A percentile compares a stretch with the other conserved stretches of the same genome.
Conservation (phyloP, 2,329 filamentous ascomycete species). For the Elsinoe arachidis region DNA sequence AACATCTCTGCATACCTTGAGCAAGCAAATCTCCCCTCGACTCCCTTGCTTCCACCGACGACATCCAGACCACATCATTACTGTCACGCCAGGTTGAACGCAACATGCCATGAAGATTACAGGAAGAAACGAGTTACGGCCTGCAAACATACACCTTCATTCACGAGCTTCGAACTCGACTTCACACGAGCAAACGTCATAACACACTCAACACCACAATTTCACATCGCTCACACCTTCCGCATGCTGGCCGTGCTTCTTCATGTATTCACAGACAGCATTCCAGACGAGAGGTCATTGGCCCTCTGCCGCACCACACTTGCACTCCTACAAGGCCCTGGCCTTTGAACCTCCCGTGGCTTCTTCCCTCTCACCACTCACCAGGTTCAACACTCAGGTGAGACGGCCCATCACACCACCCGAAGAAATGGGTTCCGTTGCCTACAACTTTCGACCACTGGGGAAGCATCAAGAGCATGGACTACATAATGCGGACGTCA, state of each 20-base stretch:
- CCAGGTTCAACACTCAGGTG: slow-evolving; percentile 15
- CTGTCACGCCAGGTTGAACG: background rate
- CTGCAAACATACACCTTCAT: background rate
- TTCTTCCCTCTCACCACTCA: slow-evolving; percentile 2
- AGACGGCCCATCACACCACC: slow-evolving; percentile 27
- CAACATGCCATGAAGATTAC: background rate
- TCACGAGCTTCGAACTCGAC: background rate
- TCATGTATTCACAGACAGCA: slow-evolving; percentile 28
- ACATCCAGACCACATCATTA: background rate
- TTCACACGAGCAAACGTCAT: slow-evolving; percentile 4
- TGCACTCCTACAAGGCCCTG: slow-evolving; percentile 17
- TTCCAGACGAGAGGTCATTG: slow-evolving; percentile 24
- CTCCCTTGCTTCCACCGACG: slow-evolving; percentile 24
- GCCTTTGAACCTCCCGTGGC: slow-evolving; percentile 16
- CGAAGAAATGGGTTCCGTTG: slow-evolving; percentile 27
- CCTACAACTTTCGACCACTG: slow-evolving; percentile 18
- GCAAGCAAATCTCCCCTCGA: slow-evolving; percentile 18
- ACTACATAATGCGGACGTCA: slow-evolving; percentile 19
- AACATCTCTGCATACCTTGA: slow-evolving; percentile 14
- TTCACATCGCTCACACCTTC: slow-evolving; percentile 6
- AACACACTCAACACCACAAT: slow-evolving; percentile 18
- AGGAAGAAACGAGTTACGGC: background rate
- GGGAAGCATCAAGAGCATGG: slow-evolving; percentile 22
- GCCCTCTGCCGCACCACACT: slow-evolving; percentile 12
- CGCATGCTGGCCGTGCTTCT: slow-evolving; percentile 23